phyloP scores from a whole-genome alignment of 192 early-diverging fungal species.

The Pilaira anomala region DNA sequence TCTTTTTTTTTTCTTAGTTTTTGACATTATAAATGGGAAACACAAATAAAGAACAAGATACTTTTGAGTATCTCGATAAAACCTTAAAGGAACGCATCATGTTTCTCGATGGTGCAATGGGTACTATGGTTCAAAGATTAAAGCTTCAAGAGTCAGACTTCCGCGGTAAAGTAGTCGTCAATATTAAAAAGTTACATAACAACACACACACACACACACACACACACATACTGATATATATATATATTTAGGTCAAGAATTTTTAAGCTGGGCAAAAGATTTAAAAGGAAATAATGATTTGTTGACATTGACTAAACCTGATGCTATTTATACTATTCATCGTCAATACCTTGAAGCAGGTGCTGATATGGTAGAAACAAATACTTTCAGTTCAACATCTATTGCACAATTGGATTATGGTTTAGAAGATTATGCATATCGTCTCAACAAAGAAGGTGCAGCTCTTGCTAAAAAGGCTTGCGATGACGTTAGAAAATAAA shows the following conservation, averaged over 20 bases:
- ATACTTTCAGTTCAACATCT: constrained; percentile 90
- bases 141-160: constrained; percentile 83
- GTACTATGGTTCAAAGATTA: constrained; percentile 85
- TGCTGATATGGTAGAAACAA: constrained; percentile 92
- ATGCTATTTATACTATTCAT: constrained; percentile 89
- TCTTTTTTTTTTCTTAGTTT: too few species aligned
- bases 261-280: constrained; percentile 80
- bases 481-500: constrained; percentile 50
- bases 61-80: constrained; percentile 66
- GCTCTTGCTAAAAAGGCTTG: constrained; percentile 84
- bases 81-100: constrained; percentile 84
- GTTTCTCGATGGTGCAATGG: constrained; percentile 98
- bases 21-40: too few species aligned
- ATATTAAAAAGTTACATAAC: not conserved
- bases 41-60: constrained; percentile 27
- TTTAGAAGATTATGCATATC: constrained; percentile 82
- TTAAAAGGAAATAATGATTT: constrained; percentile 96
- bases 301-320: constrained; percentile 86
- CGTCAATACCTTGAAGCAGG: constrained; percentile 87
- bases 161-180: constrained; percentile 47
- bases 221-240: too few species aligned
- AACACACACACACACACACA: not conserved
- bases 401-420: constrained; percentile 94
- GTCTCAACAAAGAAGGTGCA: constrained; percentile 89
- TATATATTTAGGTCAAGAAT: constrained; percentile 73